Percentiles rank a stretch among this genome's conserved stretches.
Conservation (phyloP, 768 basidiomycete genomes). For the Boletus vinaceobasis region DNA sequence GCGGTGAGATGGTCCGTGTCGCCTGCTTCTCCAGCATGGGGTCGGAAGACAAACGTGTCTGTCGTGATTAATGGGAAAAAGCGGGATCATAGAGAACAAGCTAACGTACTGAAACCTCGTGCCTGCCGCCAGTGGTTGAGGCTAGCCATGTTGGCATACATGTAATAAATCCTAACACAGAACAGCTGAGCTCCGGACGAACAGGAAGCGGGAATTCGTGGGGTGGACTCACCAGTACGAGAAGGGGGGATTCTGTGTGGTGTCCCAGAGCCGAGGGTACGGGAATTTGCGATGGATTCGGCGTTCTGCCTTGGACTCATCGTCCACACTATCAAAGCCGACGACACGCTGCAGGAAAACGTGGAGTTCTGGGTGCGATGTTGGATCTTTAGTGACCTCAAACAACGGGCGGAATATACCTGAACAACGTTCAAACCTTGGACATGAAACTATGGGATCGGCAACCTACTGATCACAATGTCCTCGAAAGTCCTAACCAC, state of each 20-base stretch:
- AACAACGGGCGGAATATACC: conserved; percentile 93
- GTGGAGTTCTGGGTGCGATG: conserved; percentile 89
- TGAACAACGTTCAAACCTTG: conserved; percentile 28
- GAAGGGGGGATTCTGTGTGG: conserved; percentile 87
- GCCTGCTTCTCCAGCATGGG: conserved; percentile 96
- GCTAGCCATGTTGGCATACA: conserved; percentile 95
- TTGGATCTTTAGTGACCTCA: conserved; percentile 92
- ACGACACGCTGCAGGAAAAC: conserved; percentile 92
- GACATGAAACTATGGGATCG: neutral
- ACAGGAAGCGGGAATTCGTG: neutral
- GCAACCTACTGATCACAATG: conserved; percentile 75
- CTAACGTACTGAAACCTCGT: conserved; percentile 83
- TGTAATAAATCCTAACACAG: conserved; percentile 81
- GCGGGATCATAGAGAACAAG: conserved; percentile 1
- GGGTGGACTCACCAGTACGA: conserved; percentile 75
- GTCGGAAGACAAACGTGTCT: conserved; percentile 97
- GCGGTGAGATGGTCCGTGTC: conserved; percentile 97
- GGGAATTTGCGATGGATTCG: conserved; percentile 93
- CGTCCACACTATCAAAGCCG: conserved; percentile 98
- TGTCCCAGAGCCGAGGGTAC: conserved; percentile 86
- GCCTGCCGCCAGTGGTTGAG: conserved; percentile 88
- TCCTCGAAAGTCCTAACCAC: conserved; percentile 86
- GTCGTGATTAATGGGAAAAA: neutral
- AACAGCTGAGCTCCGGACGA: neutral
- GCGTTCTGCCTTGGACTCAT: conserved; percentile 92